Evolutionary conservation across 345 rosid species (phyloP).

Genomic region (Pseudoturritis turrita): DNA sequence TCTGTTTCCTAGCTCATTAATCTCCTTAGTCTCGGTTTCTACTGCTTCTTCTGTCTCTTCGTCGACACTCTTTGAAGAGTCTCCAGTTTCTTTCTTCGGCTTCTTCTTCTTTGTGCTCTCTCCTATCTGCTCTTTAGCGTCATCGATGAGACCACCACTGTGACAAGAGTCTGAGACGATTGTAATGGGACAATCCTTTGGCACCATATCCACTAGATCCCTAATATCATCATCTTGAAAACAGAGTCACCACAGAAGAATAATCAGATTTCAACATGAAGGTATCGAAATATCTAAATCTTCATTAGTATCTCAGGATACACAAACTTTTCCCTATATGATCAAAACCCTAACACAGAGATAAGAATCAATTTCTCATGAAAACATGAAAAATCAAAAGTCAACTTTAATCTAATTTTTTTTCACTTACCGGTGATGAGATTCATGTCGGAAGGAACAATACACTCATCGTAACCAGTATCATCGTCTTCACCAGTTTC

Average conservation of each 20-base stretch:
- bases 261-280: not conserved
- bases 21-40: not conserved
- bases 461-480: slow-evolving; percentile 93
- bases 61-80: slow-evolving; percentile 31
- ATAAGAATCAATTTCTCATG: not conserved
- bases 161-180: slow-evolving; percentile 88
- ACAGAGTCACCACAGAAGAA: not conserved
- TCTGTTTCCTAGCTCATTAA: slow-evolving; percentile 31
- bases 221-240: slow-evolving; percentile 86
- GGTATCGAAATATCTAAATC: not conserved
- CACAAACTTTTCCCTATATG: not conserved
- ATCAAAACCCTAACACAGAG: not conserved
- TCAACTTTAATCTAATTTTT: not conserved
- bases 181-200: slow-evolving; percentile 60
- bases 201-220: slow-evolving; percentile 72
- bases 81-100: slow-evolving; percentile 21
- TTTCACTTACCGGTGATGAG: slow-evolving; percentile 67
- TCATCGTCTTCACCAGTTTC: slow-evolving; percentile 97
- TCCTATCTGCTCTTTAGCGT: slow-evolving; percentile 91
- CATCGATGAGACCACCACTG: slow-evolving; percentile 89
- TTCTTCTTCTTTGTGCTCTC: slow-evolving; percentile 64
- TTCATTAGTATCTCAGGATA: not conserved
- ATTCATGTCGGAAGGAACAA: slow-evolving; percentile 93
- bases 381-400: not conserved
- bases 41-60: slow-evolving; percentile 28